Percentiles rank a stretch among this genome's conserved stretches.
These are phyloP conservation scores for Pyronema domesticum DNA, from an alignment of 495 filamentous ascomycete species.

Conservation along the genomic window DNA sequence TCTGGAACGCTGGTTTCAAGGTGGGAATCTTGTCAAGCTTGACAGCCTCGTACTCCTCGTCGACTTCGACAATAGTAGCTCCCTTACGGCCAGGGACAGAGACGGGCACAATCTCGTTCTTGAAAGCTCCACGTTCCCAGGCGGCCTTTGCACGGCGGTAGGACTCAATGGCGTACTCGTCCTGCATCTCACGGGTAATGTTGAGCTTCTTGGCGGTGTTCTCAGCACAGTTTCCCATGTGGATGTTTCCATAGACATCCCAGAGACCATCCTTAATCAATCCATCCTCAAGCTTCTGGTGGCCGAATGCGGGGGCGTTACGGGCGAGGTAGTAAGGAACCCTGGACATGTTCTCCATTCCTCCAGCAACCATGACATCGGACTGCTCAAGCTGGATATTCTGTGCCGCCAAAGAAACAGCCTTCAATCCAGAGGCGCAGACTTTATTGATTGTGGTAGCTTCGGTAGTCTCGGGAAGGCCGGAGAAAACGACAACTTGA, in stretches of 20 bases:
- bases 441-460: constrained; percentile 93
- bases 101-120: constrained; percentile 72
- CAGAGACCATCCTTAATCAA: constrained; percentile 88
- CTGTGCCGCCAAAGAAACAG: constrained; percentile 74
- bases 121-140: constrained; percentile 65
- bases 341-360: constrained; percentile 93
- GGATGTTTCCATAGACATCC: constrained; percentile 91
- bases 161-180: constrained; percentile 71
- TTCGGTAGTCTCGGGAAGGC: constrained; percentile 58
- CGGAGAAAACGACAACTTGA: constrained; percentile 78
- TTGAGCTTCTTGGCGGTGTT: constrained; percentile 74
- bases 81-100: constrained; percentile 72
- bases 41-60: constrained; percentile 75
- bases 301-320: constrained; percentile 62
- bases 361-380: constrained; percentile 76
- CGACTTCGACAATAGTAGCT: constrained; percentile 54
- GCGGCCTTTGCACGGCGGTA: constrained; percentile 77
- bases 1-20: constrained; percentile 79
- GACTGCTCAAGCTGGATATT: constrained; percentile 81
- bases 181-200: constrained; percentile 68
- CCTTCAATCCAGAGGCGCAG: constrained; percentile 85
- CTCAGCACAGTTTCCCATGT: constrained; percentile 98
- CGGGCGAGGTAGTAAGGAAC: constrained; percentile 83
- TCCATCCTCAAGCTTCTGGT: constrained; percentile 74
- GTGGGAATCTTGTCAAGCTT: constrained; percentile 68